These are phyloP conservation scores for Lentinula edodes DNA, from an alignment of 768 basidiomycete genomes.

Conservation along the genomic window DNA sequence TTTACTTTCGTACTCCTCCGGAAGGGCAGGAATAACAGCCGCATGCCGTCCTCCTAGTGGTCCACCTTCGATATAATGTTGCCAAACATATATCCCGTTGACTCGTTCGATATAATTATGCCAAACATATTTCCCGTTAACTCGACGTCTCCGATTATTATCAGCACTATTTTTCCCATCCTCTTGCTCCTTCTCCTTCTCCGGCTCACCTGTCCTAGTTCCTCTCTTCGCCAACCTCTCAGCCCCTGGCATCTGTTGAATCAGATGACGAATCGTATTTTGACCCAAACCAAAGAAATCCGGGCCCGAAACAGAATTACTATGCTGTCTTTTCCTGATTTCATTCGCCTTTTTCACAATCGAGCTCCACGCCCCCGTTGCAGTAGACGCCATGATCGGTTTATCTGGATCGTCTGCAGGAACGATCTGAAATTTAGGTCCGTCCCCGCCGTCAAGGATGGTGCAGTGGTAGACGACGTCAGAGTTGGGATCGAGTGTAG, in stretches of 20 bases:
- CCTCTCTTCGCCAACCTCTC: conserved; percentile 38
- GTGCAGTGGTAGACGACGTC: conserved; percentile 80
- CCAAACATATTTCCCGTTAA: conserved; percentile 71
- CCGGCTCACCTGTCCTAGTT: background rate
- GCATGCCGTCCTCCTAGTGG: conserved; percentile 79
- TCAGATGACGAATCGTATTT: conserved; percentile 85
- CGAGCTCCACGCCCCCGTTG: conserved; percentile 82
- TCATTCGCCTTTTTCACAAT: conserved; percentile 81
- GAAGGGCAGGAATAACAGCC: conserved; percentile 73
- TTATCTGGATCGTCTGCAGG: conserved; percentile 66
- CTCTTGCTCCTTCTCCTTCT: background rate
- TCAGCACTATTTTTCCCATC: background rate
- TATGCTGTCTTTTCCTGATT: conserved; percentile 76
- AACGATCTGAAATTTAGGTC: conserved; percentile 81
- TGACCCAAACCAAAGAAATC: conserved; percentile 86
- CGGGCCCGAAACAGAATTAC: conserved; percentile 83
- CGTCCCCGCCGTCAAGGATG: conserved; percentile 80
- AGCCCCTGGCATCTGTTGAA: conserved; percentile 78
- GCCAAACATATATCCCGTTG: conserved; percentile 76
- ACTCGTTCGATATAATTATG: conserved; percentile 65
- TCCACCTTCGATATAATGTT: conserved; percentile 80
- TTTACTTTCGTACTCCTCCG: conserved; percentile 58
- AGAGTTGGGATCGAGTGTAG: conserved; percentile 58
- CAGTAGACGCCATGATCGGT: conserved; percentile 78
- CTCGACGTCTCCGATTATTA: background rate